Percentiles rank a stretch among this genome's conserved stretches.
phyloP scores from a whole-genome alignment of 164 flowering plant genomes.

The Kalanchoe fedtschenkoi region DNA sequence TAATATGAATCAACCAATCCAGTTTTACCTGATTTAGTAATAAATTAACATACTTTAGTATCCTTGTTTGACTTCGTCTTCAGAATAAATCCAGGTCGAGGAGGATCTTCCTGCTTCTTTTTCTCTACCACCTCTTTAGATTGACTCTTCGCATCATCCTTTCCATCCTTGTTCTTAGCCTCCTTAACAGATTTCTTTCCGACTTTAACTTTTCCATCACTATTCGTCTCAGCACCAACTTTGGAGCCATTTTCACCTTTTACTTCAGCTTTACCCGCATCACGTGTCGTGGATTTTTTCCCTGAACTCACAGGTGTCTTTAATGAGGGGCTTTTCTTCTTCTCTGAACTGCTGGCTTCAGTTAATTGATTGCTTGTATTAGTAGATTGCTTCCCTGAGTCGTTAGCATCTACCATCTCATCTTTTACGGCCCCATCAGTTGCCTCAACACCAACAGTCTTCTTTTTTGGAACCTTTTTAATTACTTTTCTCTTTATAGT shows the following conservation, averaged over 20 bases:
- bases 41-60: conserved; percentile 49
- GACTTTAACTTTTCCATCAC: conserved; percentile 20
- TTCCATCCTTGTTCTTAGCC: conserved; percentile 30
- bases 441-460: conserved; percentile 18
- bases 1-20: not conserved
- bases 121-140: conserved; percentile 48
- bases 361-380: conserved; percentile 14
- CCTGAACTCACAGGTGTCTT: conserved; percentile 15
- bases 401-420: conserved; percentile 17
- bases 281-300: conserved; percentile 15
- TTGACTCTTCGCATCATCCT: conserved; percentile 39
- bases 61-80: conserved; percentile 57
- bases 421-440: conserved; percentile 14
- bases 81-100: conserved; percentile 75
- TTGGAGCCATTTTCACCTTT: conserved; percentile 21
- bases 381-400: conserved; percentile 13
- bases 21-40: not conserved
- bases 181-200: conserved; percentile 34
- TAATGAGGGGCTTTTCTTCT: conserved; percentile 11
- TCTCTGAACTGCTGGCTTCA: conserved; percentile 20
- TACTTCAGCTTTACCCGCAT: conserved; percentile 18
- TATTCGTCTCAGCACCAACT: conserved; percentile 17
- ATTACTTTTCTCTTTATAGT: conserved; percentile 51
- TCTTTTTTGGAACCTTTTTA: conserved; percentile 45
- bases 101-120: conserved; percentile 63